Evolutionary conservation across 495 filamentous ascomycete species (phyloP), one percentile per base, ranked within the genome.

Genomic region (Aspergillus olivimuriae): DNA sequence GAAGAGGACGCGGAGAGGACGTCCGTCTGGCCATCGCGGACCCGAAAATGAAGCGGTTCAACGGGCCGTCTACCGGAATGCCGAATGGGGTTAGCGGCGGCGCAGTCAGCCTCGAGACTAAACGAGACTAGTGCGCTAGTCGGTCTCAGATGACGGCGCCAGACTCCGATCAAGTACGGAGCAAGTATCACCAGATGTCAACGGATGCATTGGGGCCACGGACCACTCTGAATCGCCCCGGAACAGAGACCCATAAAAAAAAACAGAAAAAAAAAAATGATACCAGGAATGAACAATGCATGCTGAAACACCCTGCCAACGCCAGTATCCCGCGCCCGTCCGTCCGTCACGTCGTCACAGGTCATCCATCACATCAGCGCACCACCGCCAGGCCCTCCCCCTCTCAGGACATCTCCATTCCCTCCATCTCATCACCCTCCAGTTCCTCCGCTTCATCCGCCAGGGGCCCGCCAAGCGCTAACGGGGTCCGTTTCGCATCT

Each of bases 401-500:
- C 24, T 28, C 8, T 70, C 57, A 80, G 34, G 64, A 69, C 39
- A 80, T 70, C 52, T 82, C 79, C 77, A 83, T 81, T 18, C 73
- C 76, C 41, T 88, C 85, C 39, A 83, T 81, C 20, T 89, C 86
- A n/a, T 82, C 80, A 4, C 60, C 75, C 8, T 87, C 86, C 18
- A 75, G 72, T 22, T 80, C 75, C 32, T 78, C 83, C 0, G 78
- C 50, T n/a, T 74, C 69, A 61, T 78, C 67, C 61, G 70, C 46
- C 58, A 77, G 47, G 44, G 71, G 76, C 41, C 77, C 80, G 46
- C 75, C 75, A 52, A 82, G 78, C 4, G 55, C 50, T 10, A 57
- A 69, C 60, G 49, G 62, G 28, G 63, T 52, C 20, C 49, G 63
- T 55, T 68, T 79, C 32, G 63, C 61, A 40, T 69, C 56, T 46